phyloP scores from a whole-genome alignment of 1,139 yeast genomes.

The Meyerozyma guilliermondii region DNA sequence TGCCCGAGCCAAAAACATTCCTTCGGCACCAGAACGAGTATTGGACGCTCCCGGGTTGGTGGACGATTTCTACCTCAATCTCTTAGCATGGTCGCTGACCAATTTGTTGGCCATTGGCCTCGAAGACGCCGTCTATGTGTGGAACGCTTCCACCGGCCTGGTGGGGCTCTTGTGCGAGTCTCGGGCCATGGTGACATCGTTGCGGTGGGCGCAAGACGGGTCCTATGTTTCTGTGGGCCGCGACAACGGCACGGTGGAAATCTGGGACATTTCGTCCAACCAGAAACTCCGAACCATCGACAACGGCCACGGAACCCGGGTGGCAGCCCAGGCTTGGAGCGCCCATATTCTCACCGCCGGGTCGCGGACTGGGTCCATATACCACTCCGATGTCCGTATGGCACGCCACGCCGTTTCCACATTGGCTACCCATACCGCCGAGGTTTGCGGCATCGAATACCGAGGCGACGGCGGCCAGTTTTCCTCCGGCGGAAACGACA shows the following conservation, averaged over 20 bases:
- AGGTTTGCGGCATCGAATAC: conserved; percentile 91
- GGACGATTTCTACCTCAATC: conserved; percentile 87
- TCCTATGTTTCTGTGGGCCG: conserved; percentile 81
- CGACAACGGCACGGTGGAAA: conserved; percentile 80
- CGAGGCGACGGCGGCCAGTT: conserved; percentile 78
- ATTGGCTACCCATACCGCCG: conserved; percentile 65
- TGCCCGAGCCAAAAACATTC: conserved; percentile 64
- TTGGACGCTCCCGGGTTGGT: conserved; percentile 94
- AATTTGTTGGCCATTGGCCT: conserved; percentile 88
- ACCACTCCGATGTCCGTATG: conserved; percentile 89
- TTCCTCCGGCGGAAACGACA: conserved; percentile 94
- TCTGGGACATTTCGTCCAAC: conserved; percentile 88
- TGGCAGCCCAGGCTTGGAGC: conserved; percentile 85
- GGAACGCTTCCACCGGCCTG: conserved; percentile 86
- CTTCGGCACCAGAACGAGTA: conserved; percentile 88
- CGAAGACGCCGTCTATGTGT: conserved; percentile 77
- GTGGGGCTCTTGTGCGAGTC: conserved; percentile 67
- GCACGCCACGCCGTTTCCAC: conserved; percentile 69
- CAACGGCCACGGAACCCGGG: conserved; percentile 51
- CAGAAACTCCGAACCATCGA: conserved; percentile 74
- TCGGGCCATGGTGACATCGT: conserved; percentile 59
- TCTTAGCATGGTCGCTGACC: conserved; percentile 82
- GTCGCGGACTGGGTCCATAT: conserved; percentile 74
- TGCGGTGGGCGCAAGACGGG: conserved; percentile 92
- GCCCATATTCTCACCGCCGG: conserved; percentile 81